Percentiles rank a stretch among this genome's conserved stretches.
These are phyloP conservation scores for Venustampulla echinocandica DNA, from an alignment of 495 filamentous ascomycete genomes.

Conservation along the genomic window DNA sequence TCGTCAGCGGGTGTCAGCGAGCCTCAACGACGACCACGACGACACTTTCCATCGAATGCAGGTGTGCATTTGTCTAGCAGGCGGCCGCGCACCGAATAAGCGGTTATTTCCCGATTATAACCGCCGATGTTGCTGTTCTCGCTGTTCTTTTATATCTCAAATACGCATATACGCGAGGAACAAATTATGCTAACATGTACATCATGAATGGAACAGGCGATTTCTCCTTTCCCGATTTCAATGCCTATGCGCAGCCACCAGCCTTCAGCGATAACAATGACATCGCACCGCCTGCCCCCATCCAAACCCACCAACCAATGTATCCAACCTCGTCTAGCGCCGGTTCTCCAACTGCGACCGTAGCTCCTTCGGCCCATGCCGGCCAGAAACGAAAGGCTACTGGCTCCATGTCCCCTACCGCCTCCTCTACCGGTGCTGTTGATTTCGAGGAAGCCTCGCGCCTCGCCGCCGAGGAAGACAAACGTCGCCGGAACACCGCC, in stretches of 20 bases:
- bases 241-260: constrained; percentile 28
- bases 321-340: constrained; percentile 31
- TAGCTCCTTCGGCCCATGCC: constrained; percentile 18
- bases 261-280: constrained; percentile 19
- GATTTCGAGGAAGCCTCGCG: constrained; percentile 63
- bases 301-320: constrained; percentile 35
- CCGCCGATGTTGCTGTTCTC: no score
- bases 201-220: constrained; percentile 18
- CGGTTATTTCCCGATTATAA: neutral
- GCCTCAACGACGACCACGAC: no score
- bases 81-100: no score
- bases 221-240: constrained; percentile 24
- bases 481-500: constrained; percentile 91
- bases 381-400: constrained; percentile 47
- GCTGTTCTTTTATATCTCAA: neutral
- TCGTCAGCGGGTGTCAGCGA: no score
- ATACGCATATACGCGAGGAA: constrained; percentile 21
- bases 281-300: constrained; percentile 33
- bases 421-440: constrained; percentile 15
- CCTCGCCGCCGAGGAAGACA: constrained; percentile 88
- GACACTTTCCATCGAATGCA: no score
- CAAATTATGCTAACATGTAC: constrained; percentile 23
- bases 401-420: constrained; percentile 24
- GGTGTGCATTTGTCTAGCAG: no score
- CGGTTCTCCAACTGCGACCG: constrained; percentile 33